Base-by-base conservation (phyloP, 2,329 filamentous ascomycete genomes). In the Pseudogymnoascus sp. region DNA sequence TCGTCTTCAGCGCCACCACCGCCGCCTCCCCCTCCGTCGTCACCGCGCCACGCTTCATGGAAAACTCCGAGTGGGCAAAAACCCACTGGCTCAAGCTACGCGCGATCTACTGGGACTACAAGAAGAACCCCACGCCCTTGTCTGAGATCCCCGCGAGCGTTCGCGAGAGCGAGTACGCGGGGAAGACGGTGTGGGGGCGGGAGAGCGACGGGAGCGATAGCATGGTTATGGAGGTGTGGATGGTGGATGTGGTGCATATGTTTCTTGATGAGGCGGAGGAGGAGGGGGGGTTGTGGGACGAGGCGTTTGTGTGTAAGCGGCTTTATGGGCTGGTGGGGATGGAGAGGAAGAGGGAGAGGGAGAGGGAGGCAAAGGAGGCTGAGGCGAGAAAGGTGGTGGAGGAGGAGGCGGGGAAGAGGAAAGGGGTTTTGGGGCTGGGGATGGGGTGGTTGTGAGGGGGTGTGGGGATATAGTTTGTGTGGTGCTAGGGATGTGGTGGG, bases 251-350 rank as follows among this genome's bases (percentile, higher is more conserved):
- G 17, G 57, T 40, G 19, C 33, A 36, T 33, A 23, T 60, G 57
- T 60, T 60, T 40, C 13, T 60, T 23, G 57, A 36, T 60, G 57
- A 60, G 57, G 36, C 23, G 57, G 74, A 73, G 64, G 69, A 70
- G 11, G 75, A 80, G 64, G 76, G 83, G 2, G 78, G 78, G 17
- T 77, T 74, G 9, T 85, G 82, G 82, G 78, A 80, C 21, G 82
- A 80, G 67, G 74, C 68, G 7, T 73, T 72, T 10, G 71, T 86
- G 6, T 79, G 78, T 9, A 83, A 81, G 74, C 72, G 83, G 50
- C 70, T 86, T 21, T 85, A 84, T 70, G 77, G 78, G 42, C 73
- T 86, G 23, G 72, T 85, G 2, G 72, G 83, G 0, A 82, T 80
- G 1, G 82, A 83, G 71, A 23, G 33, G 42, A 64, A 61, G 33